Base-by-base conservation (phyloP, 2,329 filamentous ascomycete species). In the Alternaria gansuensis region DNA sequence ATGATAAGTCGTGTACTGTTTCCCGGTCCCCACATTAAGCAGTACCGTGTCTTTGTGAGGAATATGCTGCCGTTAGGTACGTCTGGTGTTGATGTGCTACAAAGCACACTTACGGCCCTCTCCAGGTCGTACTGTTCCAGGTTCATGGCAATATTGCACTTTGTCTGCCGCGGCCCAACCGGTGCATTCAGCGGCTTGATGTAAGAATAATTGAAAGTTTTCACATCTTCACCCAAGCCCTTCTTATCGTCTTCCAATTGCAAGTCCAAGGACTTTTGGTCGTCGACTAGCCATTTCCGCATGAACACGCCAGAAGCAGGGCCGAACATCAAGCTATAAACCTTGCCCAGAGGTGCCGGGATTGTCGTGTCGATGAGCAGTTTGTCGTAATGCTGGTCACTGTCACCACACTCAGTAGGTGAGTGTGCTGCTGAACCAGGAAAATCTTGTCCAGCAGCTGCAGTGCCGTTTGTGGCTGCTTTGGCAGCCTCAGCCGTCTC, bases 51-150 rank as follows among this genome's bases (percentile, higher is more conserved):
- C 79, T 97, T 98, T 44, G 92, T 90, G 36, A 87, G 86, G 74
- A 99, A 99, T 3, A 96, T 86, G 73, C 93, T 96, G 33, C 95
- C 95, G 73, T 88, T 97, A 0, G 95, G 95, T 2, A 99, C 95
- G 75, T 99, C 96, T 0, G 95, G 95, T 13, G 90, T 99, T 71
- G 94, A 90, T 0, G 93, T 97, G 29, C 87, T 89, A 56, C 92
- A 88, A 3, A 88, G 87, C n/a, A 99, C 83, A 51, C 90, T 91
- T 56, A 97, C 87, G 2, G 91, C 87, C 75, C 93, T 96, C 55
- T 98, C 94, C 14, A 96, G 82, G 74, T 99, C 94, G 29, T 96
- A 82, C 44, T 85, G 83, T 60, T 98, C 93, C n/a, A 99, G 74
- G 4, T 85, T 90, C 78, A 97, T 93, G 0, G 87, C 90, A 49